Evolutionary conservation across 1,139 yeast genomes (phyloP).

Genomic region (Zygoascus meyerae): DNA sequence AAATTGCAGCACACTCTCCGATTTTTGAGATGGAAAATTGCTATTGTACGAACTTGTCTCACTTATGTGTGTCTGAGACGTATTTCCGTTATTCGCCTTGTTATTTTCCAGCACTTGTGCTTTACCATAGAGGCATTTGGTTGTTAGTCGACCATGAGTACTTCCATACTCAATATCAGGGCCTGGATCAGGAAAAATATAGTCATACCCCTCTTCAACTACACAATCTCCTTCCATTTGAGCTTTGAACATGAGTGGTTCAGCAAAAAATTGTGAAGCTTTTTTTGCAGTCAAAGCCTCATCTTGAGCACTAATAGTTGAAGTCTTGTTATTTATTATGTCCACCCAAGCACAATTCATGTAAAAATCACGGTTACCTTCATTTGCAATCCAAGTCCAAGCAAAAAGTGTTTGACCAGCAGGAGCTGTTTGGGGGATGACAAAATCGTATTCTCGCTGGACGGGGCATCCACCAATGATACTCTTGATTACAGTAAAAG

Average conservation of each 20-base stretch:
- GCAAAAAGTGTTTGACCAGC: conserved; percentile 25
- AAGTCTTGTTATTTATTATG: conserved; percentile 14
- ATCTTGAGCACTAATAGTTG: conserved; percentile 10
- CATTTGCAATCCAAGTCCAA: conserved; percentile 28
- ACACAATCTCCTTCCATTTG: conserved; percentile 22
- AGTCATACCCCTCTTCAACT: conserved; percentile 25
- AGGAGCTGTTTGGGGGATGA: conserved; percentile 24
- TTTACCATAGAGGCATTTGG: no score
- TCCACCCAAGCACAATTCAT: conserved; percentile 30
- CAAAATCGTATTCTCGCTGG: conserved; percentile 21
- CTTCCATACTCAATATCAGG: conserved; percentile 24
- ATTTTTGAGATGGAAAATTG: no score
- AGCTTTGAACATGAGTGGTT: conserved; percentile 23
- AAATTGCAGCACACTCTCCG: no score
- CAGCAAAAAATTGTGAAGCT: conserved; percentile 5
- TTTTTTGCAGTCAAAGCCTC: background rate
- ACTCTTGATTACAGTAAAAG: conserved; percentile 27
- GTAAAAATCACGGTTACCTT: conserved; percentile 28
- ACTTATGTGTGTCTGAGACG: no score
- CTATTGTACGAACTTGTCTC: no score
- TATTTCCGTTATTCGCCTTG: no score
- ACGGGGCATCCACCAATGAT: conserved; percentile 29
- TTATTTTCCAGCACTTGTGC: no score
- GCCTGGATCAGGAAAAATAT: conserved; percentile 26
- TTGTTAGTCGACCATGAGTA: conserved; percentile 6